A percentile compares a stretch with the other conserved stretches of the same genome.
phyloP scores from a whole-genome alignment of 2,329 filamentous ascomycete genomes.

The Coniochaeta hoffmannii region DNA sequence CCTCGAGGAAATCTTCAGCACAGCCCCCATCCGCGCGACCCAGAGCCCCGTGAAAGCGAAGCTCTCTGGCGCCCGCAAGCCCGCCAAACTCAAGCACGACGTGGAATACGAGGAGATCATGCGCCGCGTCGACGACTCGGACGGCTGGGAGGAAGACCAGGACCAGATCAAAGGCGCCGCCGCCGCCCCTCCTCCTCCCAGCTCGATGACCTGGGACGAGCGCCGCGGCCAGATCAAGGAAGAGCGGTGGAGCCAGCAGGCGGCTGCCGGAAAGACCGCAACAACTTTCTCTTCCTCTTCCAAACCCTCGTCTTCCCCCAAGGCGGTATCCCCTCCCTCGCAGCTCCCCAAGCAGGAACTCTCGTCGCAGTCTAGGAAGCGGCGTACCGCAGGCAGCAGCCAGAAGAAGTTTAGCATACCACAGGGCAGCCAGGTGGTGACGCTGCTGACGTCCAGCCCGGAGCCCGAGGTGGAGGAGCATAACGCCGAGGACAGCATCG shows the following conservation, averaged over 20 bases:
- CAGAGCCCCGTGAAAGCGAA: slow-evolving; percentile 24
- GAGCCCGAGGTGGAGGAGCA: slow-evolving; percentile 25
- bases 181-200: not conserved
- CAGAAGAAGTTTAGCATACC: slow-evolving; percentile 15
- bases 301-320: not conserved
- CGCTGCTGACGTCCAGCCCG: slow-evolving; percentile 24
- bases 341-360: not conserved
- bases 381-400: not conserved
- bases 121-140: slow-evolving; percentile 28
- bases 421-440: slow-evolving; percentile 27
- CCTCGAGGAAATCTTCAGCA: slow-evolving; percentile 32
- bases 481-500: slow-evolving; percentile 31
- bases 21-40: slow-evolving; percentile 29
- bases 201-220: not conserved
- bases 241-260: not conserved
- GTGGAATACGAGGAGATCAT: slow-evolving; percentile 36
- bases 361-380: not conserved
- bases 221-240: not conserved
- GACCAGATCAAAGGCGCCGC: not conserved
- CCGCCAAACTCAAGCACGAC: slow-evolving; percentile 20
- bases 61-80: slow-evolving; percentile 16
- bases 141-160: slow-evolving; percentile 4
- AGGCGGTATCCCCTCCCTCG: not conserved
- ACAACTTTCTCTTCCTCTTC: too few species aligned
- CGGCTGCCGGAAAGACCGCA: not conserved